phyloP scores from a whole-genome alignment of 2,329 filamentous ascomycete species.

The Fusarium newnesense region DNA sequence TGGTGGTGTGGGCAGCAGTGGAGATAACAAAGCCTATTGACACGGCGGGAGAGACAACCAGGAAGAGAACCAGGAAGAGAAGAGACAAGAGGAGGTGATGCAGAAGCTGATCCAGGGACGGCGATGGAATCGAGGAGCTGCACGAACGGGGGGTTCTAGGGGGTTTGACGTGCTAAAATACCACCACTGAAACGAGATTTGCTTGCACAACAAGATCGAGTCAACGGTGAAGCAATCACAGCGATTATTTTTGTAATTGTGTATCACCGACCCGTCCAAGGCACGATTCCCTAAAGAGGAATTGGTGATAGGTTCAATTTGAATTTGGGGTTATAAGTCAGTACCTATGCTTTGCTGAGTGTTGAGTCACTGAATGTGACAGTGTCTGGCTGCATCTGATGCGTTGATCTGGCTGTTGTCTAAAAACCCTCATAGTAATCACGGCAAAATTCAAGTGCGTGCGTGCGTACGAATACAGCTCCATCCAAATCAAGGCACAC shows the following conservation, averaged over 20 bases:
- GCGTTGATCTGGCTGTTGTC: not conserved
- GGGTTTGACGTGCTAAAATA: constrained; percentile 21
- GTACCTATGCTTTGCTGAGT: not conserved
- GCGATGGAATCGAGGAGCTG: constrained; percentile 27
- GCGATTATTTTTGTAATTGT: constrained; percentile 4
- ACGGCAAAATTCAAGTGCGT: constrained; percentile 4
- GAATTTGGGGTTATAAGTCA: not conserved
- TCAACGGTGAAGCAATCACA: not conserved
- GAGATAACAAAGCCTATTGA: constrained; percentile 20
- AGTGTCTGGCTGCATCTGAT: not conserved
- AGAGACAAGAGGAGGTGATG: constrained; percentile 30
- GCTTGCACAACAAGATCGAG: constrained; percentile 13
- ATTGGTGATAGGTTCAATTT: constrained; percentile 36
- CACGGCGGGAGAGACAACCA: constrained; percentile 7
- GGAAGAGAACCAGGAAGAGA: constrained; percentile 9
- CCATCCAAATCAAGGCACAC: constrained; percentile 24
- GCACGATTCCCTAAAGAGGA: constrained; percentile 37
- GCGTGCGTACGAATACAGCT: not conserved
- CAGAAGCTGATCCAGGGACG: constrained; percentile 11
- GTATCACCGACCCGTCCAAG: constrained; percentile 23
- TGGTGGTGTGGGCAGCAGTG: constrained; percentile 30
- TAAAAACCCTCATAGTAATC: constrained; percentile 15
- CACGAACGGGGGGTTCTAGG: constrained; percentile 12
- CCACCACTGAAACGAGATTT: constrained; percentile 23
- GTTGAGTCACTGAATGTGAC: not conserved